Conservation (phyloP, 495 filamentous ascomycete species). For the Xylaria cubensis region DNA sequence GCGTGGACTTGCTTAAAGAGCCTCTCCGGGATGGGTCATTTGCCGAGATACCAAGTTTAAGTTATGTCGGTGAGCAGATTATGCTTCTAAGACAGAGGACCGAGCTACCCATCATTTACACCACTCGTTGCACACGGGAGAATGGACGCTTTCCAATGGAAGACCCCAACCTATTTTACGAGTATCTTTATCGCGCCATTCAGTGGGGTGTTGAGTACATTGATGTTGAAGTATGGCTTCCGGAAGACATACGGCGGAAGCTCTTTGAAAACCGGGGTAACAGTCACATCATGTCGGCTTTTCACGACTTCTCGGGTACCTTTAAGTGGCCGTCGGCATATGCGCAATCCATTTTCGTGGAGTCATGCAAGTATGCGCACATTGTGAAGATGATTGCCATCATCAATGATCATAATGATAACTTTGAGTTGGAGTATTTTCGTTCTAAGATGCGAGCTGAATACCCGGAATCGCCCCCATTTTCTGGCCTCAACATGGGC, state of each 20-base stretch:
- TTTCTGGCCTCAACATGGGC: slow-evolving; percentile 89
- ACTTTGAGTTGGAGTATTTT: slow-evolving; percentile 89
- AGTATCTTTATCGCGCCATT: slow-evolving; percentile 77
- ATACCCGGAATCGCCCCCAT: slow-evolving; percentile 66
- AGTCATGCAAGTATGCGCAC: slow-evolving; percentile 76
- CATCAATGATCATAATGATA: slow-evolving; percentile 77
- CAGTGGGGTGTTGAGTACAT: slow-evolving; percentile 90
- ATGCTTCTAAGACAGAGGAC: slow-evolving; percentile 83
- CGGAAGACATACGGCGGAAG: slow-evolving; percentile 70
- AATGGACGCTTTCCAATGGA: slow-evolving; percentile 86
- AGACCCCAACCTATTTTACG: slow-evolving; percentile 72
- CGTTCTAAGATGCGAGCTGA: slow-evolving; percentile 73
- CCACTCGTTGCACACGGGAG: slow-evolving; percentile 77
- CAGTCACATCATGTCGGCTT: slow-evolving; percentile 84
- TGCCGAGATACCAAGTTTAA: slow-evolving; percentile 72
- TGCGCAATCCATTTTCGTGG: slow-evolving; percentile 70
- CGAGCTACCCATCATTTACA: slow-evolving; percentile 86
- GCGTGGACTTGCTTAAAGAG: slow-evolving; percentile 81
- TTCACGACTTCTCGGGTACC: slow-evolving; percentile 82
- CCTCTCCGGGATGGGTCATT: slow-evolving; percentile 63
- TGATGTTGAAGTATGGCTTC: slow-evolving; percentile 85
- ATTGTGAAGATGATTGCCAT: slow-evolving; percentile 90
- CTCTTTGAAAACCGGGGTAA: slow-evolving; percentile 74
- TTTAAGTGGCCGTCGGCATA: slow-evolving; percentile 81
- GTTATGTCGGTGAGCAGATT: slow-evolving; percentile 83